A percentile compares a stretch with the other conserved stretches of the same genome.
phyloP scores from a whole-genome alignment of 2,329 filamentous ascomycete species.

The Pyrenophora tritici-repentis region DNA sequence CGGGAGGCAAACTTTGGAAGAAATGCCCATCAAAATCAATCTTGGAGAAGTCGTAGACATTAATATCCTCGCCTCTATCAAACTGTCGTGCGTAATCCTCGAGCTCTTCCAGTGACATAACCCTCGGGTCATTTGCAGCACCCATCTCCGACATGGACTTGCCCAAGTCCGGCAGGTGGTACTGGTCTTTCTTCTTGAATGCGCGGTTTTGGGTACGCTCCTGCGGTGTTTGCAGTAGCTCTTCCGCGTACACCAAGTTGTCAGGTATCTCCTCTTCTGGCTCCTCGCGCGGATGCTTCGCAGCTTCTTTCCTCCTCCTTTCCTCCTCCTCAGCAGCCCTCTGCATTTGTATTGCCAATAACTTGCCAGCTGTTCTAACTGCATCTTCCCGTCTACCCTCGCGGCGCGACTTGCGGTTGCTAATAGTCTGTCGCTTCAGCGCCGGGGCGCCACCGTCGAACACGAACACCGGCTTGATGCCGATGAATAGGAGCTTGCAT shows the following conservation, averaged over 20 bases:
- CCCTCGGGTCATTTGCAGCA: conserved; percentile 85
- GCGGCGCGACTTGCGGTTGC: conserved; percentile 73
- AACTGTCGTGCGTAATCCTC: conserved; percentile 95
- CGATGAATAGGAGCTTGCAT: conserved; percentile 95
- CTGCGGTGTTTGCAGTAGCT: conserved; percentile 77
- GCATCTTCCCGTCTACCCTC: conserved; percentile 95
- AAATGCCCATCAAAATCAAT: conserved; percentile 98
- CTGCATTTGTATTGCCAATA: conserved; percentile 94
- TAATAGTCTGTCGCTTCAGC: conserved; percentile 90
- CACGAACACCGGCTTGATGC: conserved; percentile 95
- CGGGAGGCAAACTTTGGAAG: conserved; percentile 86
- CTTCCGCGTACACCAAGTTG: conserved; percentile 87
- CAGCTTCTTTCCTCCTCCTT: conserved; percentile 62
- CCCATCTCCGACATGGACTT: conserved; percentile 82
- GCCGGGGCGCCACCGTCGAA: conserved; percentile 94
- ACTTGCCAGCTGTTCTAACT: conserved; percentile 83
- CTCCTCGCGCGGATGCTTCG: conserved; percentile 47
- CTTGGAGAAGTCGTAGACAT: conserved; percentile 91
- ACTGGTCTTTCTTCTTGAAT: conserved; percentile 91
- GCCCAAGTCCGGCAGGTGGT: conserved; percentile 88
- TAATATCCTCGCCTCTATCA: conserved; percentile 86
- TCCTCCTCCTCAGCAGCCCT: conserved; percentile 84
- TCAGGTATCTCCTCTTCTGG: conserved; percentile 71
- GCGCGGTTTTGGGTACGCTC: conserved; percentile 75
- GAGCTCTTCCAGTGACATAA: conserved; percentile 94